Percentiles rank a stretch among this genome's conserved stretches.
These are phyloP conservation scores for Achaetomium macrosporum DNA, from an alignment of 2,329 filamentous ascomycete genomes.

Conservation along the genomic window DNA sequence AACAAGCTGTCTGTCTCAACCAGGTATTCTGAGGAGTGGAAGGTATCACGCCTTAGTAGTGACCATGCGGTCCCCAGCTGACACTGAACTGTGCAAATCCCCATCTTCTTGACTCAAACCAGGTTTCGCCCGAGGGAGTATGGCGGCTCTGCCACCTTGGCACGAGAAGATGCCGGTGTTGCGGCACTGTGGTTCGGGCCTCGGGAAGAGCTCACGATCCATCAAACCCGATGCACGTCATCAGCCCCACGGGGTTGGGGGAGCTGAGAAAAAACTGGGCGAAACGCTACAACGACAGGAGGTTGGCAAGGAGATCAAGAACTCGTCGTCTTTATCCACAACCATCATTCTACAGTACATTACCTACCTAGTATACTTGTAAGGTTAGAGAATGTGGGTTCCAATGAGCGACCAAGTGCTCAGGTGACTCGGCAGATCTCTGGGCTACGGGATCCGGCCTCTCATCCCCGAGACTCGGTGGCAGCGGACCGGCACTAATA, in stretches of 20 bases:
- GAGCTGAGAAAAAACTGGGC: not conserved
- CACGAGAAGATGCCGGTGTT: not conserved
- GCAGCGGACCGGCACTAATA: slow-evolving; percentile 10
- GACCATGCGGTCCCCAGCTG: no score
- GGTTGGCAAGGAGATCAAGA: no score
- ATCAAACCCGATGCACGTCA: not conserved
- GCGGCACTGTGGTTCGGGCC: not conserved
- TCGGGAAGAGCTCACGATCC: slow-evolving; percentile 2
- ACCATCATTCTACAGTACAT: no score
- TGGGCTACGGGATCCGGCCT: not conserved
- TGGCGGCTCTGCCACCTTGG: slow-evolving; percentile 9
- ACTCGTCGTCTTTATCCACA: no score
- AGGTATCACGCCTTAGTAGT: no score
- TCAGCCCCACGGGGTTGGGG: not conserved
- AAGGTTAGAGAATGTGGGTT: not conserved
- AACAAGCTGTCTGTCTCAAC: no score
- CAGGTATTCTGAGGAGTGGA: no score
- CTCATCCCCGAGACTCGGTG: slow-evolving; percentile 20
- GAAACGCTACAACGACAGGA: no score
- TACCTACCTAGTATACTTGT: no score
- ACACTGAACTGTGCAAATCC: no score
- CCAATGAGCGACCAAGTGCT: not conserved
- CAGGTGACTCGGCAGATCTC: not conserved
- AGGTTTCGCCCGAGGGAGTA: slow-evolving; percentile 6
- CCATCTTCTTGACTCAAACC: not conserved